phyloP scores from a whole-genome alignment of 257 asterid genomes.

The Dorcoceras hygrometricum region DNA sequence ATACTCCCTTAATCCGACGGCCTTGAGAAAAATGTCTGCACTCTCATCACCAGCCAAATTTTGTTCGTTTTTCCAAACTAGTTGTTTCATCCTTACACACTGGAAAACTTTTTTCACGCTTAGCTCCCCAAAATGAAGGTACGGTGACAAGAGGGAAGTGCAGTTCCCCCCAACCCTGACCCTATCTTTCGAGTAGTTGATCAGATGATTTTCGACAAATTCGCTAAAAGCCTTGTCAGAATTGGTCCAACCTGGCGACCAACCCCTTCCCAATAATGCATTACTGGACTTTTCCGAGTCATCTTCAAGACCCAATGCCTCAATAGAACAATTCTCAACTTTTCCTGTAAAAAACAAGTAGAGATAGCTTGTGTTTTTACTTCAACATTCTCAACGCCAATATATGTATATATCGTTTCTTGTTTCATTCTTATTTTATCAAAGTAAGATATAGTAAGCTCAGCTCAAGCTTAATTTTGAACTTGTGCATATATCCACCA shows the following conservation, averaged over 20 bases:
- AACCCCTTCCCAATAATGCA: constrained; percentile 76
- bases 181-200: constrained; percentile 62
- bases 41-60: constrained; percentile 58
- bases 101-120: constrained; percentile 74
- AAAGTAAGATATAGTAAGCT: not conserved
- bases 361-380: not conserved
- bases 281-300: constrained; percentile 85
- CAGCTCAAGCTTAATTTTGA: not conserved
- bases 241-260: constrained; percentile 91
- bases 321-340: constrained; percentile 42
- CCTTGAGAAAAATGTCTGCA: constrained; percentile 51
- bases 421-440: too few species aligned
- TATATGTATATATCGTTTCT: too few species aligned
- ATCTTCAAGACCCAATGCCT: constrained; percentile 72
- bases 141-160: constrained; percentile 81
- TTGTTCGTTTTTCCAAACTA: constrained; percentile 64
- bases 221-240: constrained; percentile 76
- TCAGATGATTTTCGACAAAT: constrained; percentile 58
- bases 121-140: constrained; percentile 83
- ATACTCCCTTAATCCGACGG: constrained; percentile 81
- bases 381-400: not conserved
- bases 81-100: constrained; percentile 50
- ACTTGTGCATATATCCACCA: not conserved
- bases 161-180: constrained; percentile 63
- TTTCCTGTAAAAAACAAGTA: constrained; percentile 38